A percentile compares a stretch with the other conserved stretches of the same genome.
Evolutionary conservation across 2,329 filamentous ascomycete genomes (phyloP).

Genomic region (Colletotrichum simmondsii): DNA sequence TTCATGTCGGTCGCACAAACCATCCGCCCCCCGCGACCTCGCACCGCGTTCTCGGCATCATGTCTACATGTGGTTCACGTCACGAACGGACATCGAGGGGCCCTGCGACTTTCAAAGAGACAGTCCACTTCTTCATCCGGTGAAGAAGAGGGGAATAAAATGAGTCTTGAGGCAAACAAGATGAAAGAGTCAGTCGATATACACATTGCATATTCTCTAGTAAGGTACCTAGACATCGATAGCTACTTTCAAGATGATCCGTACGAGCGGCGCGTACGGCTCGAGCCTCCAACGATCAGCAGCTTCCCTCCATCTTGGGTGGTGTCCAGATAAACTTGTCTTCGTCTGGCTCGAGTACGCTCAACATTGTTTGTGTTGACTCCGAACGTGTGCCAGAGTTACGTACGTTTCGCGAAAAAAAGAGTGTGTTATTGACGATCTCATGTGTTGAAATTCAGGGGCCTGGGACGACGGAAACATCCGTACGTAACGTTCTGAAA

Average conservation of each 20-base stretch:
- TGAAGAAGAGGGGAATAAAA: not conserved
- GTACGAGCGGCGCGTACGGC: not conserved
- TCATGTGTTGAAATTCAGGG: not conserved
- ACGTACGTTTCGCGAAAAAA: not conserved
- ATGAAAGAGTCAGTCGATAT: not conserved
- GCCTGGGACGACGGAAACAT: not conserved
- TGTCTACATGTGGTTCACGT: slow-evolving; percentile 4
- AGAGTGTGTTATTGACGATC: not conserved
- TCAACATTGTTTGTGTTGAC: not conserved
- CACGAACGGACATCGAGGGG: not conserved
- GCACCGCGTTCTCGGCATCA: slow-evolving; percentile 6
- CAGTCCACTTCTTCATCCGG: not conserved
- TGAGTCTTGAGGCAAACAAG: too few species aligned
- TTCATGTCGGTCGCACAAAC: slow-evolving; percentile 6
- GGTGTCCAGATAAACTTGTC: not conserved
- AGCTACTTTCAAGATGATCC: not conserved
- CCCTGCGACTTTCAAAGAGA: not conserved
- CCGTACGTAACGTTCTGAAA: not conserved
- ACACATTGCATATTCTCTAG: not conserved
- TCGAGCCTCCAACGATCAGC: not conserved
- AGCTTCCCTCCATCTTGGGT: too few species aligned
- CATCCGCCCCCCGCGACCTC: not conserved
- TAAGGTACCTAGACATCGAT: not conserved
- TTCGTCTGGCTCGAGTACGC: not conserved
- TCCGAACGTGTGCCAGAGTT: not conserved